Conservation (phyloP, 139 green algal species). For the Closterium sp. region DNA sequence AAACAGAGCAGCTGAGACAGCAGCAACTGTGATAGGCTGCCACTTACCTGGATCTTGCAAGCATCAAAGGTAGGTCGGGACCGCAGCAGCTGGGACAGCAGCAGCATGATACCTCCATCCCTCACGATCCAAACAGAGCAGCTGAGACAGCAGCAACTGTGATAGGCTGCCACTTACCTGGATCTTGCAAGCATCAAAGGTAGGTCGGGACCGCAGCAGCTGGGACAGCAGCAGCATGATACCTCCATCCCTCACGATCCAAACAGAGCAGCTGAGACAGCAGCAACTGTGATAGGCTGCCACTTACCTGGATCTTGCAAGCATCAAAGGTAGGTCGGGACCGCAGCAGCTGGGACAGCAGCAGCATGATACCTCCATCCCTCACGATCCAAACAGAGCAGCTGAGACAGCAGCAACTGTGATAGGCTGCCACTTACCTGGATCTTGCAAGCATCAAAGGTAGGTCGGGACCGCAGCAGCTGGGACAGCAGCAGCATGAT, state of each 20-base stretch:
- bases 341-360: slow-evolving; percentile 79
- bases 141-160: no score
- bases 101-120: slow-evolving; percentile 73
- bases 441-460: slow-evolving; percentile 89
- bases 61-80: slow-evolving; percentile 81
- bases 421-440: slow-evolving; percentile 63
- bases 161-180: slow-evolving; percentile 63
- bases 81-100: slow-evolving; percentile 79
- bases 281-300: no score
- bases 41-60: slow-evolving; percentile 75
- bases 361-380: slow-evolving; percentile 73
- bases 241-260: slow-evolving; percentile 68
- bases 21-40: no score
- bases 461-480: slow-evolving; percentile 67
- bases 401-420: no score
- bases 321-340: slow-evolving; percentile 81
- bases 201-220: slow-evolving; percentile 67
- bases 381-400: slow-evolving; percentile 77
- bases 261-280: no score
- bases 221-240: slow-evolving; percentile 87
- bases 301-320: slow-evolving; percentile 75
- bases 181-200: slow-evolving; percentile 89
- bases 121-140: slow-evolving; percentile 77
- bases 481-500: slow-evolving; percentile 87
- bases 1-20: no score